Evolutionary conservation across 2,329 filamentous ascomycete species (phyloP).

Genomic region (Dothistroma pini): DNA sequence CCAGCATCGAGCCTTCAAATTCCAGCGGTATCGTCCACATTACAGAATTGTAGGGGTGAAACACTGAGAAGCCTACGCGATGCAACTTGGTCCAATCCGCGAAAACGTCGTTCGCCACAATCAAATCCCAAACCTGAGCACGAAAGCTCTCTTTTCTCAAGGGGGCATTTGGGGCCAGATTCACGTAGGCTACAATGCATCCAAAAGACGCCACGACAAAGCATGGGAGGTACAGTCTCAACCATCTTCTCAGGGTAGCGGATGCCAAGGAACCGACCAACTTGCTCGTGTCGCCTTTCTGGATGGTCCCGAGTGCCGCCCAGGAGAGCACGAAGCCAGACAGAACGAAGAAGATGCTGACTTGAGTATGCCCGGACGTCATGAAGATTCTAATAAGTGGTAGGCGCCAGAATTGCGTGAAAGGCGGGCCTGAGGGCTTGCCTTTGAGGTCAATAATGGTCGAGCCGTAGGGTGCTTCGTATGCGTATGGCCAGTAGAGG

Average conservation of each 20-base stretch:
- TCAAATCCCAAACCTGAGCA: constrained; percentile 14
- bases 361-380: constrained; percentile 12
- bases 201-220: constrained; percentile 12
- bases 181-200: constrained; percentile 7
- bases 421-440: neutral
- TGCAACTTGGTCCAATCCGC: constrained; percentile 18
- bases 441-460: neutral
- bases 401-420: constrained; percentile 14
- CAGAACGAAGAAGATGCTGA: constrained; percentile 19
- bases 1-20: constrained; percentile 16
- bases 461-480: constrained; percentile 11
- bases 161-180: neutral
- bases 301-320: constrained; percentile 4
- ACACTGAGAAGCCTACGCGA: neutral
- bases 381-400: constrained; percentile 18
- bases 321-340: constrained; percentile 18
- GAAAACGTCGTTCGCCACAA: constrained; percentile 7
- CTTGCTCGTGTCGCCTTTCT: neutral
- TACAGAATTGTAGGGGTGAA: constrained; percentile 18
- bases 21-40: constrained; percentile 24
- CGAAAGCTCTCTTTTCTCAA: constrained; percentile 7
- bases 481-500: constrained; percentile 4
- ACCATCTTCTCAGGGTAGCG: constrained; percentile 11
- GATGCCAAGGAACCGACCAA: constrained; percentile 2
- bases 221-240: constrained; percentile 13